phyloP scores from a whole-genome alignment of 495 filamentous ascomycete species.

The Lepidopterella palustris region DNA sequence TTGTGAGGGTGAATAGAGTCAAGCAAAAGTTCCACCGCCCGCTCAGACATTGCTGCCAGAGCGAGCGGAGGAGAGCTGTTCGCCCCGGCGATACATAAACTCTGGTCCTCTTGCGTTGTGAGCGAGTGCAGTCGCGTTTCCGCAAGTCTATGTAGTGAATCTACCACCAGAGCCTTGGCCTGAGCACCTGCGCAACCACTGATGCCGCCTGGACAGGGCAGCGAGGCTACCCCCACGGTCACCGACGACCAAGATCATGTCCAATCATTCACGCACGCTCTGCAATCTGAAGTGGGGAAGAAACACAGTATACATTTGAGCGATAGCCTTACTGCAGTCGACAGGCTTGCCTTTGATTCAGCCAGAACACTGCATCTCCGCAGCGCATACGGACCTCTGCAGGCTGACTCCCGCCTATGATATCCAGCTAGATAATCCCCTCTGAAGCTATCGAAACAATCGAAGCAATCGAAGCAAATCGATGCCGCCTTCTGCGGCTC shows the following conservation, averaged over 20 bases:
- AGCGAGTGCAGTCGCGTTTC: background rate
- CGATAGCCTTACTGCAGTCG: background rate
- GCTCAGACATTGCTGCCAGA: background rate
- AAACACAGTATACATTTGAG: no score
- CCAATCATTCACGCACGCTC: slow-evolving; percentile 26
- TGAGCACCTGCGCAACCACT: background rate
- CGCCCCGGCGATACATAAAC: background rate
- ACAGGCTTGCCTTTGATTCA: background rate
- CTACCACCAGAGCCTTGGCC: background rate
- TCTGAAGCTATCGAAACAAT: no score
- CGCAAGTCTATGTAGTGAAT: background rate
- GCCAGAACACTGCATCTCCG: background rate
- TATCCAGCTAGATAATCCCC: background rate
- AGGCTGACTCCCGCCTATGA: background rate
- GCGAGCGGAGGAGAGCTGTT: background rate
- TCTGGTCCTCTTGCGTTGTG: background rate
- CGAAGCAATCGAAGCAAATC: no score
- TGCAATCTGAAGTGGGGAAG: background rate
- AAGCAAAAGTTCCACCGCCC: background rate
- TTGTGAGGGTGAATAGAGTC: no score
- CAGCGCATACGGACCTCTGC: background rate
- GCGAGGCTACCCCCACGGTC: slow-evolving; percentile 5
- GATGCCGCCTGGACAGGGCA: background rate
- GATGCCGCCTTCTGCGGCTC: no score
- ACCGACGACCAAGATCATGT: background rate